Evolutionary conservation across 1,284 basidiomycete species (phyloP).

Genomic region (Puccinia polysora): DNA sequence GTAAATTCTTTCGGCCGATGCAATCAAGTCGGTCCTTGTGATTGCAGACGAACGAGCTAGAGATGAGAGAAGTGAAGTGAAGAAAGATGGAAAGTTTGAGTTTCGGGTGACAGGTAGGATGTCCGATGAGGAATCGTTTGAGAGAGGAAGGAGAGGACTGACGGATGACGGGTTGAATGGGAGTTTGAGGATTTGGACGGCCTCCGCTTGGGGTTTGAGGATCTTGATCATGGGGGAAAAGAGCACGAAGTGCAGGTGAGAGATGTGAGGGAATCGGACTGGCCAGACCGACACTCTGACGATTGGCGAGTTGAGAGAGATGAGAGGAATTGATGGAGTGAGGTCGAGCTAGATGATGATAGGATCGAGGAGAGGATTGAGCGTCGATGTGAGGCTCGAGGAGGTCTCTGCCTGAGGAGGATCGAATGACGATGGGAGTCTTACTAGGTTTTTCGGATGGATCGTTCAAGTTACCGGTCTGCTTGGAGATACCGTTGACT

Average conservation of each 20-base stretch:
- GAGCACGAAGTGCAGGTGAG: slow-evolving; percentile 32
- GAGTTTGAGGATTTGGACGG: no score
- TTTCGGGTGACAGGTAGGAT: no score
- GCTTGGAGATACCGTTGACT: slow-evolving; percentile 38
- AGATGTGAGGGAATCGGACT: slow-evolving; percentile 4
- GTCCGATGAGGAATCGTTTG: no score
- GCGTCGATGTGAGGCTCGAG: no score
- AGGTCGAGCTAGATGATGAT: not conserved
- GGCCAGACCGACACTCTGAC: not conserved
- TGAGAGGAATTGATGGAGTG: slow-evolving; percentile 9
- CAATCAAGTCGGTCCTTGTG: slow-evolving; percentile 78
- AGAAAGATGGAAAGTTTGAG: not conserved
- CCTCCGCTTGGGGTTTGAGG: not conserved
- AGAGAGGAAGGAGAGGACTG: slow-evolving; percentile 1
- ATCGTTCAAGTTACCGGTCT: slow-evolving; percentile 19
- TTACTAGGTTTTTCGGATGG: slow-evolving; percentile 8
- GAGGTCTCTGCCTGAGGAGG: no score
- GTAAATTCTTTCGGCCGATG: slow-evolving; percentile 90
- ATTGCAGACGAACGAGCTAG: slow-evolving; percentile 87
- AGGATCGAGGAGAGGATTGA: not conserved
- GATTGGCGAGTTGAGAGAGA: slow-evolving; percentile 7
- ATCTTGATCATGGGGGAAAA: slow-evolving; percentile 32
- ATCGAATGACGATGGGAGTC: not conserved
- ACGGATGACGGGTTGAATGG: slow-evolving; percentile 42
- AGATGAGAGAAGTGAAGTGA: slow-evolving; percentile 41